A percentile compares a stretch with the other conserved stretches of the same genome.
Conservation (phyloP, 75 land plant genomes). For the Cunninghamia lanceolata region DNA sequence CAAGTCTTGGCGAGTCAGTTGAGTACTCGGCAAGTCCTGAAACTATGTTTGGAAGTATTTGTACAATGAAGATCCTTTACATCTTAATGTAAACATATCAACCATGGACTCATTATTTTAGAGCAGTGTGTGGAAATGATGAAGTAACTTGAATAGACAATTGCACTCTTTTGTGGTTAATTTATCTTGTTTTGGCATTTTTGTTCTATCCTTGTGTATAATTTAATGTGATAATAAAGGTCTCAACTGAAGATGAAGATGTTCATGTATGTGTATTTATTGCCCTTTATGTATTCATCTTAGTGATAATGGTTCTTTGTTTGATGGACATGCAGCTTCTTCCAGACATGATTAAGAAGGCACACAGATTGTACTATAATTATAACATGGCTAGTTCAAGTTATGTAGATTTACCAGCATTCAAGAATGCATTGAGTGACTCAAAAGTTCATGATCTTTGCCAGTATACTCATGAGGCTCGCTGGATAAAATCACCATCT, state of each 20-base stretch:
- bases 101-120: neutral
- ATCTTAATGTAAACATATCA: neutral
- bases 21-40: too few relatives aligned
- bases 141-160: neutral
- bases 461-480: slow-evolving; percentile 48
- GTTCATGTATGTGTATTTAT: neutral
- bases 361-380: slow-evolving; percentile 64
- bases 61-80: neutral
- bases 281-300: neutral
- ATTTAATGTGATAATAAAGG: neutral
- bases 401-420: slow-evolving; percentile 46
- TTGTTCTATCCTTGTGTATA: neutral
- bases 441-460: slow-evolving; percentile 56
- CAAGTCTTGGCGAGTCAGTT: too few relatives aligned
- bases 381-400: slow-evolving; percentile 27
- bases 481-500: slow-evolving; percentile 79
- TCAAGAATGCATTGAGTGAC: slow-evolving; percentile 41
- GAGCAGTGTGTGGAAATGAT: neutral
- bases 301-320: neutral
- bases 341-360: slow-evolving; percentile 51
- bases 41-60: too few relatives aligned
- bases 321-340: slow-evolving; percentile 52
- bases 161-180: neutral
- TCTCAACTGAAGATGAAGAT: neutral
- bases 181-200: neutral